Evolutionary conservation across 176 grass and related monocot species (phyloP).

Genomic region (Carex cristatella): DNA sequence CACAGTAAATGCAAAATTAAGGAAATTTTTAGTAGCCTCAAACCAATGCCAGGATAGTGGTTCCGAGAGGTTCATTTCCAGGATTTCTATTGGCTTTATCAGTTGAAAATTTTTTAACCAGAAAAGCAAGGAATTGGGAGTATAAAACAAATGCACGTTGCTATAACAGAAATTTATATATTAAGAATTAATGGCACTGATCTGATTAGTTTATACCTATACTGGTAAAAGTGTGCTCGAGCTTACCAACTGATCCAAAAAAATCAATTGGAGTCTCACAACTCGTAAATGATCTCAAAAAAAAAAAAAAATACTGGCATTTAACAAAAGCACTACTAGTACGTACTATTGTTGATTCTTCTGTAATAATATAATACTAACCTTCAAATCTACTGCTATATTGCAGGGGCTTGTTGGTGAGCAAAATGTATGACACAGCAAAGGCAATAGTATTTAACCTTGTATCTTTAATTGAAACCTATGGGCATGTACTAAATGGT

Average conservation of each 20-base stretch:
- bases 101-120: too few relatives aligned
- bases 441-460: constrained; percentile 65
- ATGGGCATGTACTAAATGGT: constrained; percentile 76
- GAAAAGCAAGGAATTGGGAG: too few relatives aligned
- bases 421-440: constrained; percentile 91
- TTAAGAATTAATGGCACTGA: too few relatives aligned
- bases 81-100: too few relatives aligned
- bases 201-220: neutral
- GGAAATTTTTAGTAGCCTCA: too few relatives aligned
- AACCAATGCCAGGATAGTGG: too few relatives aligned
- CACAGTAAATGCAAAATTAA: too few relatives aligned
- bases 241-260: neutral
- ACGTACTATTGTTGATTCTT: neutral
- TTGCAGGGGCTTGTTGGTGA: constrained; percentile 80
- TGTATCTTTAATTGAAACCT: constrained; percentile 59
- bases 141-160: too few relatives aligned
- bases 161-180: too few relatives aligned
- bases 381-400: neutral
- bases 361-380: neutral
- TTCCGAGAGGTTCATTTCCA: too few relatives aligned
- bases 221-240: neutral
- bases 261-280: neutral
- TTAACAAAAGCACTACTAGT: neutral
- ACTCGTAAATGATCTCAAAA: neutral
- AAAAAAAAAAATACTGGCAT: neutral